Conservation (phyloP, 2,329 filamentous ascomycete species). For the Apiospora saccharicola region DNA sequence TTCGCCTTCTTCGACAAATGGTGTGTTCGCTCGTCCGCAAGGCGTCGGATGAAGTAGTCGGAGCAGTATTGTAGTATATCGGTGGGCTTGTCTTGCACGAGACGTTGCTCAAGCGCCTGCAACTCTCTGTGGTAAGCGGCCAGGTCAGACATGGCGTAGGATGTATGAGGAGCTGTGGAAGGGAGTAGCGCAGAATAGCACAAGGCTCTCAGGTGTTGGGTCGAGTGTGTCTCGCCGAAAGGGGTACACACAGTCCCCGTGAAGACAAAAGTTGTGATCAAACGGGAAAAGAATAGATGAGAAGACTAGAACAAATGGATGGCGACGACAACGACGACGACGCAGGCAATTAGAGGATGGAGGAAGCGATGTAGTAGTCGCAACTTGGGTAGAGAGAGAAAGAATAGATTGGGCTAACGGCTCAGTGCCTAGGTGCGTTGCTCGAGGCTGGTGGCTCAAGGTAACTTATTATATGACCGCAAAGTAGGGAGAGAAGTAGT, state of each 20-base stretch:
- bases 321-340: not conserved
- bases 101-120: constrained; percentile 67
- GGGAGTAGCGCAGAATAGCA: constrained; percentile 1
- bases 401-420: constrained; percentile 22
- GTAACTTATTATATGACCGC: constrained; percentile 27
- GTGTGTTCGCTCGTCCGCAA: constrained; percentile 70
- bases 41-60: constrained; percentile 71
- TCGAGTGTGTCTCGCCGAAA: constrained; percentile 18
- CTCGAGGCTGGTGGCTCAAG: constrained; percentile 28
- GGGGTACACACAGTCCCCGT: constrained; percentile 20
- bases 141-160: constrained; percentile 53
- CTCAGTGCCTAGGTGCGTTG: constrained; percentile 21
- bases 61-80: constrained; percentile 76
- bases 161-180: constrained; percentile 2
- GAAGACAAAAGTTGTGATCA: constrained; percentile 10
- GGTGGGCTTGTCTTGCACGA: constrained; percentile 63
- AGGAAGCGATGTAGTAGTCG: constrained; percentile 11
- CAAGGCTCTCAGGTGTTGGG: constrained; percentile 9
- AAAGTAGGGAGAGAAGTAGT: constrained; percentile 28
- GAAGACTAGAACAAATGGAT: not conserved
- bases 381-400: not conserved
- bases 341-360: not conserved
- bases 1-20: constrained; percentile 45
- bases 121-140: constrained; percentile 68
- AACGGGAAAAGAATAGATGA: constrained; percentile 10